Conservation (phyloP, 805 yeast genomes). For the Yamadazyma phyllophila region DNA sequence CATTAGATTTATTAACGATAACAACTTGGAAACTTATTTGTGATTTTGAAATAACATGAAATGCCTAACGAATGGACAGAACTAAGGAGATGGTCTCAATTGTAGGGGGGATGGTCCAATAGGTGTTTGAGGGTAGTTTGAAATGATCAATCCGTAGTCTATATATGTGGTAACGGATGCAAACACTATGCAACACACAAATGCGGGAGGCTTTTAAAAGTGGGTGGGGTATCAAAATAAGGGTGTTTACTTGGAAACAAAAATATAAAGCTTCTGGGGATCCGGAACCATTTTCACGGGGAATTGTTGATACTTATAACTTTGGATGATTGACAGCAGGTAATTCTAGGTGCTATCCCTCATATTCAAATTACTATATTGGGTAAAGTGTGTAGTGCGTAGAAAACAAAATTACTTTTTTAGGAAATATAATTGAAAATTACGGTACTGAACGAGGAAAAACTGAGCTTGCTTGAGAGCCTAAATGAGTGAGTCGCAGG, state of each 20-base stretch:
- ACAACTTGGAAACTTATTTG: constrained; percentile 24
- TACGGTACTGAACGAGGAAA: constrained; percentile 6
- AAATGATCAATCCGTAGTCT: too few species aligned
- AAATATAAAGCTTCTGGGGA: constrained; percentile 2
- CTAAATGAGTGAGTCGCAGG: not conserved
- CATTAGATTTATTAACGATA: constrained; percentile 35
- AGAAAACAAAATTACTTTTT: constrained; percentile 14
- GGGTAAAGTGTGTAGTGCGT: constrained; percentile 11
- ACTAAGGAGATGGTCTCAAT: not conserved
- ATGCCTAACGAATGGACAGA: constrained; percentile 7
- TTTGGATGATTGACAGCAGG: not conserved
- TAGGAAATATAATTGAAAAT: constrained; percentile 17
- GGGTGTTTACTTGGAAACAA: not conserved
- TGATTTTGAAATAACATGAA: constrained; percentile 2
- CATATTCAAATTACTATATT: constrained; percentile 8
- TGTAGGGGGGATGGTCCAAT: too few species aligned
- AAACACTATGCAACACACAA: not conserved
- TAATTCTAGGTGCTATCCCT: not conserved
- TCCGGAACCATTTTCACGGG: constrained; percentile 8
- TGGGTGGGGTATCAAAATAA: constrained; percentile 2
- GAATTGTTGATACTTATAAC: constrained; percentile 3
- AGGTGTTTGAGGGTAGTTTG: too few species aligned
- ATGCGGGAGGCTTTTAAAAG: not conserved
- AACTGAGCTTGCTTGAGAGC: constrained; percentile 1
- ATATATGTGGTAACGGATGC: too few species aligned